Evolutionary conservation across 257 asterid species (phyloP), one percentile per base, ranked within the genome.

Genomic region (Vinca minor): DNA sequence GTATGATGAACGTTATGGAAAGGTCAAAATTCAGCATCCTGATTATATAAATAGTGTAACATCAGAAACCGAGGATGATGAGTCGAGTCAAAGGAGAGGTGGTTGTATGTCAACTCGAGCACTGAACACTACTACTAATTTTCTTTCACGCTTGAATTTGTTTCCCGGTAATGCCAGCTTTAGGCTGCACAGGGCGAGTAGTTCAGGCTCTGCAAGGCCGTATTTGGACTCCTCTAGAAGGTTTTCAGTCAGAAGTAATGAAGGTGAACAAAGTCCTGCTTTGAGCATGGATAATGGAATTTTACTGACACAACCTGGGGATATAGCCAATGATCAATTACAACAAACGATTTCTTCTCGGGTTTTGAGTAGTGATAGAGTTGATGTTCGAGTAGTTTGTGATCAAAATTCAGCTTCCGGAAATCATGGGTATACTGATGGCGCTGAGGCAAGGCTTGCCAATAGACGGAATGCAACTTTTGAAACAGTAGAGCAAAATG

Each of bases 121-220:
- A 67, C 72, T 66, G 32, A 85, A 85, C 69, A 78, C 81, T 65
- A 70, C 92, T 12, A 77, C 79, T 74, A 79, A 83, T 56, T 83
- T 83, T 62, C 76, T 79, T 74, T 84, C 98, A 55, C 94, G 95
- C 59, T 78, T 85, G 68, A 78, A 74, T 72, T 77, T 81, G 68
- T 77, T 76, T 74, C 94, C 95, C 70, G 91, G 96, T 62, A 86
- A 88, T 84, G 69, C 77, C 69, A 85, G 96, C 79, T 87, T 81
- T 73, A 84, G 91, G 67, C 76, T 87, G 29, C 65, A 76, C 64
- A 81, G 95, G 74, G 79, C 88, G 45, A 82, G 73, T 71, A 87
- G 85, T 74, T 70, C 78, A 63, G 77, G 81, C 46, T 77, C 89
- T 38, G 58, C 81, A 17, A 75, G 89, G 73, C 72, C 88, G 58